Conservation (phyloP, 148 eudicot species). For the Diospyros lotus region DNA sequence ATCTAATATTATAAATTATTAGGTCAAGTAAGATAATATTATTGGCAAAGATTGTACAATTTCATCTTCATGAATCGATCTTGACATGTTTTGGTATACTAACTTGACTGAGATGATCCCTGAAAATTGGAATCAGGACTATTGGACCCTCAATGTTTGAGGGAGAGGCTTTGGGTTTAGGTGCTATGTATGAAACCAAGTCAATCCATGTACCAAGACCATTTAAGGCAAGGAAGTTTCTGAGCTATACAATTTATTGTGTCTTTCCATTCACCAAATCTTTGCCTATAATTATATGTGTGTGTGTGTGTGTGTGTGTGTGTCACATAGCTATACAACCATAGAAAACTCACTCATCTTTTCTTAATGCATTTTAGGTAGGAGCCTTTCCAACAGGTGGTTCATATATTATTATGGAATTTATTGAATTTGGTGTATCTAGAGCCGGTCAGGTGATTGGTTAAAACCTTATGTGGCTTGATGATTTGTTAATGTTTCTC, state of each 20-base stretch:
- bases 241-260: background rate
- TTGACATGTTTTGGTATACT: conserved; percentile 4
- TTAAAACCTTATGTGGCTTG: conserved; percentile 1
- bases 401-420: conserved; percentile 95
- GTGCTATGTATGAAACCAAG: conserved; percentile 76
- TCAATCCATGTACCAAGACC: conserved; percentile 90
- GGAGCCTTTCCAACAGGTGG: conserved; percentile 86
- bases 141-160: conserved; percentile 89
- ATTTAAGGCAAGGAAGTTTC: conserved; percentile 50
- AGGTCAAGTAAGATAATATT: background rate
- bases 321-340: conserved; percentile 7
- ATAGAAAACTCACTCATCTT: conserved; percentile 10
- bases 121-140: conserved; percentile 46
- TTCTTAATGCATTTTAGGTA: conserved; percentile 43
- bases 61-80: conserved; percentile 2
- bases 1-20: background rate
- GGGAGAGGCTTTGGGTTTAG: conserved; percentile 91
- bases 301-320: background rate
- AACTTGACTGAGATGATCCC: conserved; percentile 13
- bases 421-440: conserved; percentile 81
- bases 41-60: background rate
- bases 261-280: background rate
- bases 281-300: background rate
- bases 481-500: conserved; percentile 4
- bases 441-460: conserved; percentile 72